These are phyloP conservation scores for Casuarina glauca DNA, from an alignment of 306 rosid species.

Conservation along the genomic window DNA sequence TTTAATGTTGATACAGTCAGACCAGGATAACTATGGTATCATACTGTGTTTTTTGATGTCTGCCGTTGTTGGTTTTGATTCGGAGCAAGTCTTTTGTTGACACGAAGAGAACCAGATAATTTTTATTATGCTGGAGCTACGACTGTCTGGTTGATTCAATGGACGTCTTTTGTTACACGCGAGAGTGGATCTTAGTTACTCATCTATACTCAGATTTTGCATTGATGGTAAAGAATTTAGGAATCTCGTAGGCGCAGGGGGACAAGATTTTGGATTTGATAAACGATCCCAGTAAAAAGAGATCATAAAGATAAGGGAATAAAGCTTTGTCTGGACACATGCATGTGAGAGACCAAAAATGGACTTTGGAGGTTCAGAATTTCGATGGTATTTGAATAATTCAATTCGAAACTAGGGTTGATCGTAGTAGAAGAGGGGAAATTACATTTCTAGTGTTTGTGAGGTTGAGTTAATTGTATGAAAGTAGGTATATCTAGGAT, in stretches of 20 bases:
- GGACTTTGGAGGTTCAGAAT: neutral
- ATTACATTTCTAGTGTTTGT: neutral
- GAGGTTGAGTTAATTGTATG: neutral
- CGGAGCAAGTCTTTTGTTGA: no score
- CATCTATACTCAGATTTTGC: no score
- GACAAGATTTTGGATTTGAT: slow-evolving; percentile 8
- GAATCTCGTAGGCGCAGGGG: neutral
- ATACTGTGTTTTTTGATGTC: no score
- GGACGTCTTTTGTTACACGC: no score
- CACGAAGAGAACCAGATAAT: no score
- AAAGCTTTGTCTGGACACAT: neutral
- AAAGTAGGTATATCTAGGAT: neutral
- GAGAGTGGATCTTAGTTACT: no score
- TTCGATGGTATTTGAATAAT: neutral
- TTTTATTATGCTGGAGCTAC: no score
- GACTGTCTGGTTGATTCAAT: no score
- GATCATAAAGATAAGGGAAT: neutral
- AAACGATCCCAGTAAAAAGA: neutral
- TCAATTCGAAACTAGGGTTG: neutral
- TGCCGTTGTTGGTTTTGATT: no score
- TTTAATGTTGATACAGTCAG: no score
- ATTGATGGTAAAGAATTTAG: neutral
- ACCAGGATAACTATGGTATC: no score
- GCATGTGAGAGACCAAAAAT: neutral
- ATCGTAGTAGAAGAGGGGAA: neutral